Conservation (phyloP, 306 rosid genomes). For the Hylodesmum podocarpum region DNA sequence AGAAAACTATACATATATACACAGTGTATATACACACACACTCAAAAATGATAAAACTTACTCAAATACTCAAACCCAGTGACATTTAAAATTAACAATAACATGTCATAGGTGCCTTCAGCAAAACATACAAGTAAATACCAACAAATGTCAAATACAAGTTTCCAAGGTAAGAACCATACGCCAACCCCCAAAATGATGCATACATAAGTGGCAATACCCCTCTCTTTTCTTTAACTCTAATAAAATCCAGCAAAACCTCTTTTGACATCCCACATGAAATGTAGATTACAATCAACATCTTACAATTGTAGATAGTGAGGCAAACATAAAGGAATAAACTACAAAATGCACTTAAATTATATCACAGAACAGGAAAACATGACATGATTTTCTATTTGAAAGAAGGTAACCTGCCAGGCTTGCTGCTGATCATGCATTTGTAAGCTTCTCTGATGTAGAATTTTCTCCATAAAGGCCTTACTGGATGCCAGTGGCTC, state of each 20-base stretch:
- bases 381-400: slow-evolving; percentile 20
- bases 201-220: background rate
- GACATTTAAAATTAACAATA: too few species aligned
- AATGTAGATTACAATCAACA: slow-evolving; percentile 10
- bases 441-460: slow-evolving; percentile 59
- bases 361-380: slow-evolving; percentile 21
- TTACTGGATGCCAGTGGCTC: slow-evolving; percentile 67
- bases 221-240: background rate
- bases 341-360: background rate
- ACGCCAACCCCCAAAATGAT: background rate
- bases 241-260: background rate
- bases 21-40: too few species aligned
- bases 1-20: too few species aligned
- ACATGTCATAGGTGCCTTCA: too few species aligned
- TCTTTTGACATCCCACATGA: background rate
- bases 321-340: background rate
- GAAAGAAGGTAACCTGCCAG: slow-evolving; percentile 72
- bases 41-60: too few species aligned
- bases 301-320: slow-evolving; percentile 20
- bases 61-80: too few species aligned
- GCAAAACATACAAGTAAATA: too few species aligned
- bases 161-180: too few species aligned
- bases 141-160: too few species aligned
- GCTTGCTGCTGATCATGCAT: slow-evolving; percentile 68
- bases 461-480: slow-evolving; percentile 57